Evolutionary conservation across 371 early-diverging fungal genomes (phyloP).

Genomic region (Mucor irregularis): DNA sequence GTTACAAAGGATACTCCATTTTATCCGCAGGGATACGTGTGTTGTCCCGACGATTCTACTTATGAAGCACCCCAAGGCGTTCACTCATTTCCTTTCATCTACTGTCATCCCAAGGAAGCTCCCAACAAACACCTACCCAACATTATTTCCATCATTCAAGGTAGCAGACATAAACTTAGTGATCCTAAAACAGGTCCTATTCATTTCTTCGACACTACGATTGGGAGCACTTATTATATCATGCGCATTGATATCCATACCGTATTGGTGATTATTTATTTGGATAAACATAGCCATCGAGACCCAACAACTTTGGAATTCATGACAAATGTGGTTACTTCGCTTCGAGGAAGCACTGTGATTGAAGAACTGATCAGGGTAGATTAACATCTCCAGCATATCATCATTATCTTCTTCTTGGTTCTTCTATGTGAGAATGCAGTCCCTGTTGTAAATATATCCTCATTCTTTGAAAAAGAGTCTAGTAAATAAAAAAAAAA

Average conservation of each 20-base stretch:
- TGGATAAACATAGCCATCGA: slow-evolving; percentile 54
- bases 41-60: slow-evolving; percentile 30
- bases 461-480: background rate
- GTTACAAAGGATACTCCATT: slow-evolving; percentile 52
- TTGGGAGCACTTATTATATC: slow-evolving; percentile 61
- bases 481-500: too few species aligned
- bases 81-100: slow-evolving; percentile 71
- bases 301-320: slow-evolving; percentile 58
- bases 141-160: slow-evolving; percentile 66
- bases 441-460: slow-evolving; percentile 4
- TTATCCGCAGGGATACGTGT: slow-evolving; percentile 56
- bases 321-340: slow-evolving; percentile 41
- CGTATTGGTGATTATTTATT: slow-evolving; percentile 58
- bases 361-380: slow-evolving; percentile 38
- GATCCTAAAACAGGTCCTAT: slow-evolving; percentile 42
- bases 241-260: slow-evolving; percentile 59
- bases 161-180: slow-evolving; percentile 45
- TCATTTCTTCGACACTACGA: slow-evolving; percentile 58
- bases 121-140: slow-evolving; percentile 64
- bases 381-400: too few species aligned
- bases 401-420: too few species aligned
- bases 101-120: slow-evolving; percentile 62
- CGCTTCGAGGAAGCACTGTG: slow-evolving; percentile 38
- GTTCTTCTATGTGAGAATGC: too few species aligned
- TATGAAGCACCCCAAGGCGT: slow-evolving; percentile 66